These are phyloP conservation scores for Mortierella sp. DNA, from an alignment of 371 early-diverging fungal species.

Conservation along the genomic window DNA sequence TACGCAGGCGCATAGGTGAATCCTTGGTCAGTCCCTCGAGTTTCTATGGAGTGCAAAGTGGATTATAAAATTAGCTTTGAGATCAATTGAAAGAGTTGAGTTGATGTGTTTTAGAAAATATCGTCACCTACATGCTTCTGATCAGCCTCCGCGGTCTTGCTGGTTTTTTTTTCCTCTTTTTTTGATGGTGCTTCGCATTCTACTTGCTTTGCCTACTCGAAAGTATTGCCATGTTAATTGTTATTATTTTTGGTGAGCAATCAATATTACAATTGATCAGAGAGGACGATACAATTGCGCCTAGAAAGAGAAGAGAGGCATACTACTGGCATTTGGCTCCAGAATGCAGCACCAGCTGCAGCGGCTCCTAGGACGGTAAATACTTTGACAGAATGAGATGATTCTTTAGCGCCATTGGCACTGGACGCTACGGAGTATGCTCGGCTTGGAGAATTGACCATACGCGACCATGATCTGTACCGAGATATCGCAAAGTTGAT, in stretches of 20 bases:
- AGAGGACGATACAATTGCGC: not conserved
- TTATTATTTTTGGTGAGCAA: not conserved
- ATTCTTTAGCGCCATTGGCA: slow-evolving; percentile 3
- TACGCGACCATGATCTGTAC: slow-evolving; percentile 40
- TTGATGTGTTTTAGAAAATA: not conserved
- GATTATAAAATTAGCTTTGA: not conserved
- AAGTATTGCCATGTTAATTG: not conserved
- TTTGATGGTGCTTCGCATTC: slow-evolving; percentile 43
- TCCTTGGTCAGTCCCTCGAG: slow-evolving; percentile 44
- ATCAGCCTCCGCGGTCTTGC: slow-evolving; percentile 34
- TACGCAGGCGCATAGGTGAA: slow-evolving; percentile 83
- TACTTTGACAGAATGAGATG: slow-evolving; percentile 13
- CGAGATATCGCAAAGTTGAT: not conserved
- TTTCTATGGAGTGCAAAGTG: slow-evolving; percentile 24
- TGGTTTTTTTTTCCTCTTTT: slow-evolving; percentile 24
- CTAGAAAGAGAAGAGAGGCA: not conserved
- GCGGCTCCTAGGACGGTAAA: slow-evolving; percentile 25
- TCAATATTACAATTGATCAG: not conserved
- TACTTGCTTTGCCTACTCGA: slow-evolving; percentile 11
- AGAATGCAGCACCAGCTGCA: slow-evolving; percentile 39
- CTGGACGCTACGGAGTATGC: slow-evolving; percentile 21
- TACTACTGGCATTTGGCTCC: slow-evolving; percentile 49
- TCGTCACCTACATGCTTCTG: slow-evolving; percentile 29
- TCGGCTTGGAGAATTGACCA: slow-evolving; percentile 7
- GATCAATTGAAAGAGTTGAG: not conserved